These are phyloP conservation scores for Kingdonia uniflora DNA, from an alignment of 164 flowering plant genomes.

Conservation along the genomic window DNA sequence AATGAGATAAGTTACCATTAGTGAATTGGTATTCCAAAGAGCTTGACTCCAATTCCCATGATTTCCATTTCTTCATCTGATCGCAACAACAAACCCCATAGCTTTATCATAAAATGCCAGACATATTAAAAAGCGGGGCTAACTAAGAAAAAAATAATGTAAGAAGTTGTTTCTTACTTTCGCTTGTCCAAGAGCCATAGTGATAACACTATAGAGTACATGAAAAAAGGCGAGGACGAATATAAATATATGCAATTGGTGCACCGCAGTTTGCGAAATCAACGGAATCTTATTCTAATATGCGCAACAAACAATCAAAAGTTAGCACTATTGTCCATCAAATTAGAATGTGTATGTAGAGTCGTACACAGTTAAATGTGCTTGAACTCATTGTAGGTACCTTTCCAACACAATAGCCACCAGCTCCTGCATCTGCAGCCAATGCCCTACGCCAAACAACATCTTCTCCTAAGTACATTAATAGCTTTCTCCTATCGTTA, in stretches of 20 bases:
- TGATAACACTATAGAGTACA: slow-evolving; percentile 48
- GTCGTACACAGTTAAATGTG: no score
- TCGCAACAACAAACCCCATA: background rate
- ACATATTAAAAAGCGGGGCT: no score
- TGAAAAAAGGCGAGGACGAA: slow-evolving; percentile 63
- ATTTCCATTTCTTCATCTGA: slow-evolving; percentile 68
- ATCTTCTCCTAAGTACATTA: slow-evolving; percentile 21
- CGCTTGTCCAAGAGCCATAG: slow-evolving; percentile 40
- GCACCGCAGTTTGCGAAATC: slow-evolving; percentile 40
- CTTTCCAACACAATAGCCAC: slow-evolving; percentile 16
- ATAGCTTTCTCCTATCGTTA: slow-evolving; percentile 23
- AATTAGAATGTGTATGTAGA: no score
- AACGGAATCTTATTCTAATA: slow-evolving; percentile 32
- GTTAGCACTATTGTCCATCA: slow-evolving; percentile 1
- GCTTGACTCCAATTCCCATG: slow-evolving; percentile 52
- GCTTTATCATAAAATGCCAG: no score
- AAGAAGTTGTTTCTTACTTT: slow-evolving; percentile 31
- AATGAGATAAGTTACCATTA: slow-evolving; percentile 26
- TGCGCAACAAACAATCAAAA: background rate
- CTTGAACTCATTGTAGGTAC: slow-evolving; percentile 8
- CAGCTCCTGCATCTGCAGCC: slow-evolving; percentile 25
- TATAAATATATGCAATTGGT: slow-evolving; percentile 59
- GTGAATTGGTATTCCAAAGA: slow-evolving; percentile 52
- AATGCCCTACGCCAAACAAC: slow-evolving; percentile 32
- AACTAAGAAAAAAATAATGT: background rate